Conservation (phyloP, 2,329 filamentous ascomycete genomes). For the Colletotrichum zoysiae region DNA sequence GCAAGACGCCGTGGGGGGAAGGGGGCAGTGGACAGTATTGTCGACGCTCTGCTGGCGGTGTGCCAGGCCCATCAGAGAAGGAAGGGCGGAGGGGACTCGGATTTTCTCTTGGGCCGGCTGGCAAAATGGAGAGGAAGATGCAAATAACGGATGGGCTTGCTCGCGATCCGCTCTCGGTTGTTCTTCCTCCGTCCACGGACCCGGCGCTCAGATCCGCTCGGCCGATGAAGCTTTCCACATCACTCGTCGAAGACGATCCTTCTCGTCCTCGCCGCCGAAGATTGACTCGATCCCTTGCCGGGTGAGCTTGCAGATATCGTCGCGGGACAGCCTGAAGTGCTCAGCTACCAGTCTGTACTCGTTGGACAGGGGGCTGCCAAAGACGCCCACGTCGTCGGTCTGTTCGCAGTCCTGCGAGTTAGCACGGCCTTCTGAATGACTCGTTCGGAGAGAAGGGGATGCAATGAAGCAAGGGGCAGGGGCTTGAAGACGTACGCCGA, state of each 20-base stretch:
- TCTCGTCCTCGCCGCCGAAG: conserved; percentile 75
- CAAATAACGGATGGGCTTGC: background rate
- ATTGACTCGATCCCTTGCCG: conserved; percentile 73
- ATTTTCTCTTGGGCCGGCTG: background rate
- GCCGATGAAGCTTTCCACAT: conserved; percentile 58
- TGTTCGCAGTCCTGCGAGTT: conserved; percentile 49
- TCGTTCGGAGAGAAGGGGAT: background rate
- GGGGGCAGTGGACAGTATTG: background rate
- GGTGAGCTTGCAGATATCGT: conserved; percentile 66
- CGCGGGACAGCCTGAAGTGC: conserved; percentile 71
- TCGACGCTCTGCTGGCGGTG: background rate
- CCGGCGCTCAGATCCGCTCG: background rate
- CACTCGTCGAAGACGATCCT: conserved; percentile 63
- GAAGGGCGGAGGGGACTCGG: background rate
- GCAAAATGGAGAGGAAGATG: background rate
- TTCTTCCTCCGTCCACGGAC: background rate
- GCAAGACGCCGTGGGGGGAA: background rate
- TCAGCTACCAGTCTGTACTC: conserved; percentile 81
- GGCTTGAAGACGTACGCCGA: conserved; percentile 70
- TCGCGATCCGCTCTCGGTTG: background rate
- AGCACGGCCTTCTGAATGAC: background rate
- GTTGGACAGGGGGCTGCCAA: conserved; percentile 80
- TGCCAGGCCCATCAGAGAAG: background rate
- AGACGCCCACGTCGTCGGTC: conserved; percentile 89
- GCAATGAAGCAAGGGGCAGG: background rate